These are phyloP conservation scores for Halenospora varia DNA, from an alignment of 495 filamentous ascomycete genomes.

Conservation along the genomic window DNA sequence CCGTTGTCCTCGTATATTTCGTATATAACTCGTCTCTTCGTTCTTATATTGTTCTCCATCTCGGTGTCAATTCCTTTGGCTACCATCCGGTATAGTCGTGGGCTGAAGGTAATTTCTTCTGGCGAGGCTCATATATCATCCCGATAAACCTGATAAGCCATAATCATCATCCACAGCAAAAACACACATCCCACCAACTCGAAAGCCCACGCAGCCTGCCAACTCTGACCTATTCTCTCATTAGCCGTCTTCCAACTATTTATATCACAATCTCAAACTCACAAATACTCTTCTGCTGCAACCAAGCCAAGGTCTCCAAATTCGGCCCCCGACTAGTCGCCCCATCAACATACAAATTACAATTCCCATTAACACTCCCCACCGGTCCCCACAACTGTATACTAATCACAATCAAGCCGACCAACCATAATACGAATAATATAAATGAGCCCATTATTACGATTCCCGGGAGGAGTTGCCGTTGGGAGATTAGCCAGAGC, in stretches of 20 bases:
- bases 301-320: slow-evolving; percentile 72
- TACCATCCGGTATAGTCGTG: no score
- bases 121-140: slow-evolving; percentile 42
- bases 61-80: background rate
- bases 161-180: slow-evolving; percentile 90
- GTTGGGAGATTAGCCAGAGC: slow-evolving; percentile 67
- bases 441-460: slow-evolving; percentile 91
- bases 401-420: slow-evolving; percentile 82
- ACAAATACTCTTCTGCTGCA: slow-evolving; percentile 87
- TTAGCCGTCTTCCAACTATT: background rate
- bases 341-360: slow-evolving; percentile 65
- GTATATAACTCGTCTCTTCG: background rate
- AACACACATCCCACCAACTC: slow-evolving; percentile 79
- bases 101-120: no score
- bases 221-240: slow-evolving; percentile 39
- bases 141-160: slow-evolving; percentile 83
- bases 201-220: slow-evolving; percentile 62
- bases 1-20: background rate
- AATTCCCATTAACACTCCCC: slow-evolving; percentile 74
- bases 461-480: slow-evolving; percentile 81
- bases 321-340: slow-evolving; percentile 55
- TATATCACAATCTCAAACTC: slow-evolving; percentile 32
- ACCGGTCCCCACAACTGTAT: slow-evolving; percentile 84
- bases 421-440: slow-evolving; percentile 87
- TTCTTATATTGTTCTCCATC: background rate